These are phyloP conservation scores for Lipomyces orientalis DNA, from an alignment of 805 yeast species.

Conservation along the genomic window DNA sequence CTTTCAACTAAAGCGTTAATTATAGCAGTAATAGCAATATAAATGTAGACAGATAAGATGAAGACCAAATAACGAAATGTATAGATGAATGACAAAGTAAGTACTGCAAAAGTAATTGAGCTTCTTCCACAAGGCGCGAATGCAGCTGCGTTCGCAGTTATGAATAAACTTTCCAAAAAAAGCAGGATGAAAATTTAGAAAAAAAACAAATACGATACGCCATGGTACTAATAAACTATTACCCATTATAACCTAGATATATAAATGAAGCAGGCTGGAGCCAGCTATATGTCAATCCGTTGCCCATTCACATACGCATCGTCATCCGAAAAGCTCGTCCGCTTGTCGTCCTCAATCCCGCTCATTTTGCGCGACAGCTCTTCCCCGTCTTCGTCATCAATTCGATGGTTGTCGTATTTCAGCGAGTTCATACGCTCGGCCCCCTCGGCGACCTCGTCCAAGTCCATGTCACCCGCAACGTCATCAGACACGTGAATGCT, in stretches of 20 bases:
- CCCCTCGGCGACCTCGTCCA: conserved; percentile 10
- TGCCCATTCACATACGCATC: conserved; percentile 89
- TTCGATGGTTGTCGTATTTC: conserved; percentile 70
- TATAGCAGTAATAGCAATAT: not conserved
- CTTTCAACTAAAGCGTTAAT: not conserved
- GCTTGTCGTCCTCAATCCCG: conserved; percentile 48
- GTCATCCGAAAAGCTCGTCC: conserved; percentile 63
- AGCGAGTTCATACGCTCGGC: conserved; percentile 15
- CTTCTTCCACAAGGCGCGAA: not conserved
- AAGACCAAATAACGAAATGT: not conserved
- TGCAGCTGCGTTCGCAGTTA: not conserved
- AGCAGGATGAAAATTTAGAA: not conserved
- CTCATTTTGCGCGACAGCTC: conserved; percentile 41
- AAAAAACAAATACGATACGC: not conserved
- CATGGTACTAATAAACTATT: conserved; percentile 3
- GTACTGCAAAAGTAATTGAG: too few relatives aligned
- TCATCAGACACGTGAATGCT: not conserved
- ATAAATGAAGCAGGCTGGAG: not conserved
- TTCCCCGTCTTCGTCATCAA: conserved; percentile 63
- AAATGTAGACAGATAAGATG: not conserved
- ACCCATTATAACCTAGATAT: conserved; percentile 4
- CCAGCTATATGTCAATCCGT: conserved; percentile 67
- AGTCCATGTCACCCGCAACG: conserved; percentile 20
- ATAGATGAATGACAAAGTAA: not conserved
- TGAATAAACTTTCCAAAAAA: not conserved